A percentile compares a stretch with the other conserved stretches of the same genome.
These are phyloP conservation scores for Spathaspora gorwiae DNA, from an alignment of 805 yeast species.

Conservation along the genomic window DNA sequence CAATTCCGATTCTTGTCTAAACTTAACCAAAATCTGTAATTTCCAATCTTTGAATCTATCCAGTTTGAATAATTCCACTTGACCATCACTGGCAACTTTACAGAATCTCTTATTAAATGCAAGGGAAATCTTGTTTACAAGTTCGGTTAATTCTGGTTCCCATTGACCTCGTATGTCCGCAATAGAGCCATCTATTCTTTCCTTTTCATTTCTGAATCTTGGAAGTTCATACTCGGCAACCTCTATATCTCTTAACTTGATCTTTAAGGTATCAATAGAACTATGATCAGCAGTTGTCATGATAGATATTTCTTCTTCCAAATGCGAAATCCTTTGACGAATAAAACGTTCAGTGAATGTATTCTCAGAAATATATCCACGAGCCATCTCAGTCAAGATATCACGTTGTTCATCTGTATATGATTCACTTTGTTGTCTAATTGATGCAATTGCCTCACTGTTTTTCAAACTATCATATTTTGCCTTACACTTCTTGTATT, in stretches of 20 bases:
- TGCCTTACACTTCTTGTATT: constrained; percentile 29
- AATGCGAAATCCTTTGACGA: constrained; percentile 34
- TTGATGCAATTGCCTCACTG: constrained; percentile 35
- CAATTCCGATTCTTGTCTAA: constrained; percentile 71
- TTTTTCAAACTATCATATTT: constrained; percentile 37
- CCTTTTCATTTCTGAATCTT: constrained; percentile 17
- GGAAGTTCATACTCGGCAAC: constrained; percentile 39
- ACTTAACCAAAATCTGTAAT: constrained; percentile 77
- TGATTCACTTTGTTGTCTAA: constrained; percentile 27
- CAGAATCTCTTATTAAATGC: constrained; percentile 65
- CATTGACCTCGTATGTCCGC: constrained; percentile 41
- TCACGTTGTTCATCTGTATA: constrained; percentile 39
- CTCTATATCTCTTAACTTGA: constrained; percentile 29
- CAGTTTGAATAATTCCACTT: constrained; percentile 54
- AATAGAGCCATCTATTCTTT: constrained; percentile 32
- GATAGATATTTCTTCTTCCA: constrained; percentile 44
- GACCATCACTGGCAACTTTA: constrained; percentile 84
- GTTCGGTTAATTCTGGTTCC: constrained; percentile 55
- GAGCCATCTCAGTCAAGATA: constrained; percentile 36
- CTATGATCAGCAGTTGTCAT: constrained; percentile 34
- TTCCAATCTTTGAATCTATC: constrained; percentile 71
- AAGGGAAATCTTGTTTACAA: constrained; percentile 53
- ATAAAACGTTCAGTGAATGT: constrained; percentile 37
- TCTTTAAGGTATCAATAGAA: constrained; percentile 37
- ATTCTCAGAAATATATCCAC: constrained; percentile 26